Conservation (phyloP, 73 alveolate genomes). For the Diophrys sp. region DNA sequence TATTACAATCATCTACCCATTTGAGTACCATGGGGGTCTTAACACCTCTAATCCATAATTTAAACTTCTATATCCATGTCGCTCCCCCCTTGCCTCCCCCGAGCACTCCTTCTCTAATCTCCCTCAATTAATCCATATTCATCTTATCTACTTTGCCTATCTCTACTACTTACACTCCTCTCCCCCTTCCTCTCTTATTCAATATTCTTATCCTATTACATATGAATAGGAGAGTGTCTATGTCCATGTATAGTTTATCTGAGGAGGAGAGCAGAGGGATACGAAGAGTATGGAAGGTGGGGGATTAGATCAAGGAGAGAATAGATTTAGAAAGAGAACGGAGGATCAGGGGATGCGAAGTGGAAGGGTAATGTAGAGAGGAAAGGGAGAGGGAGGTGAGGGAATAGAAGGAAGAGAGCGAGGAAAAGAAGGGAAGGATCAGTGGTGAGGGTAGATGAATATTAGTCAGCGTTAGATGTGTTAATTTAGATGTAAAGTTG, state of each 20-base stretch:
- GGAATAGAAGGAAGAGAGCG: not conserved
- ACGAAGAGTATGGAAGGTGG: not conserved
- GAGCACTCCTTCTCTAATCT: not conserved
- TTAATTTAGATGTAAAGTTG: not conserved
- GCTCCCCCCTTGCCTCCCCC: not conserved
- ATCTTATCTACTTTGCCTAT: not conserved
- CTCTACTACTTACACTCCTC: not conserved
- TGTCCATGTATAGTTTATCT: not conserved
- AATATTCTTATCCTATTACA: no score
- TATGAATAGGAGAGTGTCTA: not conserved
- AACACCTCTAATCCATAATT: not conserved
- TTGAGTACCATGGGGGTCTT: not conserved
- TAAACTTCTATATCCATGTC: not conserved
- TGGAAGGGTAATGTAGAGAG: not conserved
- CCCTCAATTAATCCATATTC: not conserved
- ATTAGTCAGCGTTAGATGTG: not conserved
- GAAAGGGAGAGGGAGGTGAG: not conserved
- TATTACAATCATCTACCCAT: not conserved
- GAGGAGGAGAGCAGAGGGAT: not conserved
- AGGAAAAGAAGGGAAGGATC: not conserved
- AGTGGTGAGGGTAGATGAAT: no score
- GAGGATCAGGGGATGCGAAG: not conserved
- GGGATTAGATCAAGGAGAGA: not conserved
- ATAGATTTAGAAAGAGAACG: not conserved
- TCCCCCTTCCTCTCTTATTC: slow-evolving; percentile 1